These are phyloP conservation scores for Crithidia expoeki DNA, from an alignment of 208 protist species.

Conservation along the genomic window DNA sequence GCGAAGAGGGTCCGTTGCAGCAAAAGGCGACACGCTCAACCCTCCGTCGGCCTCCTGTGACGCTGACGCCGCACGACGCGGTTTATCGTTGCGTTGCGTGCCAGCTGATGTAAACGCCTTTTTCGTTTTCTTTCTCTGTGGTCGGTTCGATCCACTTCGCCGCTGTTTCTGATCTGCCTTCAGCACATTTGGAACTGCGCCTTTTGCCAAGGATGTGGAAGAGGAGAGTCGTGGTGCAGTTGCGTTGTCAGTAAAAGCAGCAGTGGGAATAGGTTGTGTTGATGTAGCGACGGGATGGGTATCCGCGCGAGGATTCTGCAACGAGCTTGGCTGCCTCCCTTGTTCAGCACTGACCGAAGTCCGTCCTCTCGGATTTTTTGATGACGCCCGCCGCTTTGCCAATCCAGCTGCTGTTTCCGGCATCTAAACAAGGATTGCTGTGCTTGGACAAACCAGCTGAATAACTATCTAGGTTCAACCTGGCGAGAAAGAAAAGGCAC, in stretches of 20 bases:
- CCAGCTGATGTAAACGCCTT: not conserved
- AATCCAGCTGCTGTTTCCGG: not conserved
- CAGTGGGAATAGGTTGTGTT: too few relatives aligned
- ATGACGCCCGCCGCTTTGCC: not conserved
- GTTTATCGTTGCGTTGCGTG: not conserved
- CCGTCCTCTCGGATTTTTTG: slow-evolving; percentile 1
- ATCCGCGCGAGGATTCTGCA: not conserved
- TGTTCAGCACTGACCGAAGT: not conserved
- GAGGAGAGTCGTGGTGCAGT: not conserved
- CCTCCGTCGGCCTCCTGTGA: not conserved
- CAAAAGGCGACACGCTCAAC: not conserved
- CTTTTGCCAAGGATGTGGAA: too few relatives aligned
- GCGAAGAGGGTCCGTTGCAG: not conserved
- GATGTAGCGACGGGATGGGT: not conserved
- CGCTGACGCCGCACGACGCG: not conserved
- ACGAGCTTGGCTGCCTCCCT: not conserved
- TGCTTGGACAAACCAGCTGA: too few relatives aligned
- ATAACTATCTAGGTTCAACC: too few relatives aligned
- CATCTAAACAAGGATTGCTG: not conserved
- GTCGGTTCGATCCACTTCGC: too few relatives aligned
- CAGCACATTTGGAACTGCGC: too few relatives aligned
- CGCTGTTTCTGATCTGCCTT: too few relatives aligned
- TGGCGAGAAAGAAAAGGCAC: not conserved
- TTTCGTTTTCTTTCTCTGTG: not conserved
- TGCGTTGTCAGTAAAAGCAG: not conserved